Percentiles rank a stretch among this genome's conserved stretches.
Conservation (phyloP, 2,329 filamentous ascomycete genomes). For the Dactylellina sp. region DNA sequence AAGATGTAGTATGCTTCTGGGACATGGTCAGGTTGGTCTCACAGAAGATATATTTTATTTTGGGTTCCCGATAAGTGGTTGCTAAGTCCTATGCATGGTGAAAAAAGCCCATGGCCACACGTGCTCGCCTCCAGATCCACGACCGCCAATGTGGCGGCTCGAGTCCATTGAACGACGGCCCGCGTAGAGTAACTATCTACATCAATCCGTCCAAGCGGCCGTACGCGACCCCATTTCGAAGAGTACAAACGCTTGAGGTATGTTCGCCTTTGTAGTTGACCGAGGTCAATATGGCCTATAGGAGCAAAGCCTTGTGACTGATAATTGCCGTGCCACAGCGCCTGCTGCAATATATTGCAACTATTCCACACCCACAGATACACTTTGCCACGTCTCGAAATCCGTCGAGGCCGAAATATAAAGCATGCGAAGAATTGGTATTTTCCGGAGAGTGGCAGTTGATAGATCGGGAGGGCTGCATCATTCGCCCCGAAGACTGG, state of each 20-base stretch:
- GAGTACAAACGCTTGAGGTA: slow-evolving; percentile 48
- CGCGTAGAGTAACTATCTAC: slow-evolving; percentile 33
- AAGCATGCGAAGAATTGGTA: slow-evolving; percentile 38
- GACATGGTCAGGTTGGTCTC: slow-evolving; percentile 27
- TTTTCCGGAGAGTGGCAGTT: slow-evolving; percentile 48
- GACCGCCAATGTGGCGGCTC: slow-evolving; percentile 7
- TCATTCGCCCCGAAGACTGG: slow-evolving; percentile 49
- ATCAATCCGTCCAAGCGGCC: slow-evolving; percentile 48
- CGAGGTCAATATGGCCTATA: neutral
- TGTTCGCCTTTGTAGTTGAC: neutral
- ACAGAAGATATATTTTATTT: neutral
- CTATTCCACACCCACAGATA: slow-evolving; percentile 48
- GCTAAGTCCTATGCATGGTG: neutral
- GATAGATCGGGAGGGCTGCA: slow-evolving; percentile 38
- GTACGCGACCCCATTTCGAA: slow-evolving; percentile 46
- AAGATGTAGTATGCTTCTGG: slow-evolving; percentile 36
- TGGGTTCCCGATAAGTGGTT: neutral
- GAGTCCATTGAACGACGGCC: slow-evolving; percentile 16
- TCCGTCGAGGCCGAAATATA: slow-evolving; percentile 28
- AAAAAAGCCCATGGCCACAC: neutral
- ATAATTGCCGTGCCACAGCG: slow-evolving; percentile 16
- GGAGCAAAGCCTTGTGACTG: neutral
- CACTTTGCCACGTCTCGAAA: slow-evolving; percentile 30
- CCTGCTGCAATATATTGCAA: slow-evolving; percentile 40
- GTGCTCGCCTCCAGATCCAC: slow-evolving; percentile 16